Base-by-base conservation (phyloP, 306 rosid genomes). In the Carpinus fangiana region DNA sequence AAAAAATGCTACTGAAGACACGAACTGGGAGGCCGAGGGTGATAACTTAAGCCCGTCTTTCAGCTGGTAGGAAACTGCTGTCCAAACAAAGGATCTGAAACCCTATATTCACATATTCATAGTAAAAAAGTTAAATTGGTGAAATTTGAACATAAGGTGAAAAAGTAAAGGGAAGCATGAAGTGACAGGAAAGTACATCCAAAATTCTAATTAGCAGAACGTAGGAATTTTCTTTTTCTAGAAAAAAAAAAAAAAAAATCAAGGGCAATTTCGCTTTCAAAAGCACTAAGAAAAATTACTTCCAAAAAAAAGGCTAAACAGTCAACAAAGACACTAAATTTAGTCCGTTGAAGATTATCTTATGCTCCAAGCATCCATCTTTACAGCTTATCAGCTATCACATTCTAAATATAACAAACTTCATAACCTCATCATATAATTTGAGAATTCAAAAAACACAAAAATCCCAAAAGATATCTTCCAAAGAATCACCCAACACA, bases 61-160 rank as follows among this genome's bases (percentile, higher is more conserved):
- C 66, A 93, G 93, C 76, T 88, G 97, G 85, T 90, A 93, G 14
- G 97, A 93, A 82, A 93, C 89, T 46, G 97, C 90, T 21, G 97
- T 90, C 96, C 94, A 93, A 0, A 90, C 97, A 84, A 93, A 93
- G 57, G 97, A 93, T 82, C 96, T 90, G 82, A 93, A 93, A 57
- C 97, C 97, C 97, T 93, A 83, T 88, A 77, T 71, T 71, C 48
- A 79, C 8, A 76, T 4, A 56, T 65, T 12, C 5, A 31, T n/a
- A 17, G 21, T 2, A 68, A 80, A 52, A 13, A 9, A 62, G 67
- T 38, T 62, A 21, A 53, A 17, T n/a, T 18, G 69, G n/a, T 55
- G 4, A 14, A 68, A 78, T 14, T 0, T 36, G 23, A 6, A 51
- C 12, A 51, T 26, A 7, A 51, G 23, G 17, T 2, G 4, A 4